Conservation (phyloP, 441 rosid species). For the Populus hybrid region DNA sequence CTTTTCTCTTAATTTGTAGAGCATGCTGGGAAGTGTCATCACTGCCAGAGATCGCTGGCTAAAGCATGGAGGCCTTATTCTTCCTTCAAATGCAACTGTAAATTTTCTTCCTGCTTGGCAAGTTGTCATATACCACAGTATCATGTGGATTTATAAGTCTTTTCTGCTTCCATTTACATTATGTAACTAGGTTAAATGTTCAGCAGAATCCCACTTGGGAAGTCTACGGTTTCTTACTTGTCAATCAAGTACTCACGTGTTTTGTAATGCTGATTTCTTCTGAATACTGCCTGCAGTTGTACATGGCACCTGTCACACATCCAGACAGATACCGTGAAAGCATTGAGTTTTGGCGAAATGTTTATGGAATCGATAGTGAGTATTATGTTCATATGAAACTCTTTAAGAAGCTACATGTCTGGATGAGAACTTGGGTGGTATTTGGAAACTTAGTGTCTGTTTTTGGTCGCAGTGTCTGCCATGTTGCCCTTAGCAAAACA, state of each 20-base stretch:
- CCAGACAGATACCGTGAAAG: constrained; percentile 87
- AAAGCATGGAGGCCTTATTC: constrained; percentile 92
- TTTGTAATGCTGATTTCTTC: constrained; percentile 24
- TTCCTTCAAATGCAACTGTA: constrained; percentile 91
- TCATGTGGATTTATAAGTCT: neutral
- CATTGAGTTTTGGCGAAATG: constrained; percentile 96
- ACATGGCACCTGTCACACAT: constrained; percentile 94
- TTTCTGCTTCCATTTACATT: constrained; percentile 1
- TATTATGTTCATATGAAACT: constrained; percentile 23
- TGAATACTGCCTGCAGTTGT: constrained; percentile 55
- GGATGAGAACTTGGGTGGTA: constrained; percentile 9
- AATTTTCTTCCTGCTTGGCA: constrained; percentile 14
- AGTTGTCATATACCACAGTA: neutral
- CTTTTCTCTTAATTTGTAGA: constrained; percentile 38
- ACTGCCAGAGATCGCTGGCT: constrained; percentile 97
- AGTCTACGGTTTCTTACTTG: neutral
- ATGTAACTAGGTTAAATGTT: neutral
- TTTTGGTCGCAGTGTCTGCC: constrained; percentile 81
- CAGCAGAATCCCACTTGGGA: neutral
- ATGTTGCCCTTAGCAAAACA: constrained; percentile 93
- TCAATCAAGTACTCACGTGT: neutral
- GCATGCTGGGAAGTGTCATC: constrained; percentile 98
- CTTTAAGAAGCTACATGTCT: constrained; percentile 13
- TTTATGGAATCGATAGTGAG: constrained; percentile 99
- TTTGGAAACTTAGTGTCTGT: constrained; percentile 10